These are phyloP conservation scores for Apophysomyces elegans DNA, from an alignment of 371 early-diverging fungal species.

Conservation along the genomic window DNA sequence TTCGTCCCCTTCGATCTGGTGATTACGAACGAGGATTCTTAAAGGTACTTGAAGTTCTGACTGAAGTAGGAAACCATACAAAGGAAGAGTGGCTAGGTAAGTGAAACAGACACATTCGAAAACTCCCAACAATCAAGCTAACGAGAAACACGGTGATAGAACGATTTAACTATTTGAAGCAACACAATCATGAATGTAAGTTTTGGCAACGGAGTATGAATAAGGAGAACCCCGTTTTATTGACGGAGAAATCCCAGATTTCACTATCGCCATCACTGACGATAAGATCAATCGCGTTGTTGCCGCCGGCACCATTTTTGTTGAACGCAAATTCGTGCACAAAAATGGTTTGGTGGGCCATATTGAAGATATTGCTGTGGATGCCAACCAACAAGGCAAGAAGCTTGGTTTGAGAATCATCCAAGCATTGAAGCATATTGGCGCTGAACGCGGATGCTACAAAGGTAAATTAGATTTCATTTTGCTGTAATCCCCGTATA, in stretches of 20 bases:
- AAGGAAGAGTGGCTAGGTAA: slow-evolving; percentile 69
- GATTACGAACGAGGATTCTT: slow-evolving; percentile 87
- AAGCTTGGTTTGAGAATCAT: slow-evolving; percentile 80
- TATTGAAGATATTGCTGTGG: slow-evolving; percentile 95
- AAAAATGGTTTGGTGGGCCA: slow-evolving; percentile 84
- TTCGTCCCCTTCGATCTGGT: slow-evolving; percentile 81
- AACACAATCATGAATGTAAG: slow-evolving; percentile 77
- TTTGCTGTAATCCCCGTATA: not conserved
- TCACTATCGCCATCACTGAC: slow-evolving; percentile 85
- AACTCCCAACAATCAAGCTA: not conserved
- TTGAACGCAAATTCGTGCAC: slow-evolving; percentile 97
- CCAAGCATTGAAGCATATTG: slow-evolving; percentile 74
- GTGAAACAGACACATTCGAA: not conserved
- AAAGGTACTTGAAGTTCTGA: slow-evolving; percentile 71
- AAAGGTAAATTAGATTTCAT: slow-evolving; percentile 33
- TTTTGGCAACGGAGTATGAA: not conserved
- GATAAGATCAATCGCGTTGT: slow-evolving; percentile 68
- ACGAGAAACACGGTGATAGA: slow-evolving; percentile 36
- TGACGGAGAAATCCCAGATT: slow-evolving; percentile 44
- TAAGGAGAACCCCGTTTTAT: not conserved
- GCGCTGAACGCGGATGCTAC: slow-evolving; percentile 71
- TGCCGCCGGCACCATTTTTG: slow-evolving; percentile 93
- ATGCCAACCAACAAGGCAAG: slow-evolving; percentile 91
- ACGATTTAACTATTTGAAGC: slow-evolving; percentile 74
- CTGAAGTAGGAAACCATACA: slow-evolving; percentile 75